Conservation (phyloP, 306 rosid species). For the Dalbergia cultrata region DNA sequence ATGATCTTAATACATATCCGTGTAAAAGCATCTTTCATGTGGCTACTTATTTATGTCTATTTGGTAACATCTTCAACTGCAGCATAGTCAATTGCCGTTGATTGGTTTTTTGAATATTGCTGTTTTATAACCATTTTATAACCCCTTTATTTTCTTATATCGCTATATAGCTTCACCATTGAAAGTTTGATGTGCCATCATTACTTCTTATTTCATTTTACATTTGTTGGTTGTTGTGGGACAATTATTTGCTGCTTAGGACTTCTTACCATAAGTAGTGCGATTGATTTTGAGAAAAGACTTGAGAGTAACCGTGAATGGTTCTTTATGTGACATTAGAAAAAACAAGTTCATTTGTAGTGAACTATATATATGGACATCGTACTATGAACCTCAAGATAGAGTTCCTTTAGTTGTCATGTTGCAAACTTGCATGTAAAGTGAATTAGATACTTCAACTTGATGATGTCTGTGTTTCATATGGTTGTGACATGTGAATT, state of each 20-base stretch:
- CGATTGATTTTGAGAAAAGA: too few relatives aligned
- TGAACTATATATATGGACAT: not conserved
- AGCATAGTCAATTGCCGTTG: slow-evolving; percentile 27
- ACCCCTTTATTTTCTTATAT: too few relatives aligned
- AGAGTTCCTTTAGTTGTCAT: slow-evolving; percentile 14
- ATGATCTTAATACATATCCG: not conserved
- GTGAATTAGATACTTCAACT: slow-evolving; percentile 24
- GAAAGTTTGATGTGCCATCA: slow-evolving; percentile 5
- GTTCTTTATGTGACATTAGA: not conserved
- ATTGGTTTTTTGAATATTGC: slow-evolving; percentile 5
- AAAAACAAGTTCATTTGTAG: not conserved
- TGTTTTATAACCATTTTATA: too few relatives aligned
- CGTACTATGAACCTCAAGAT: not conserved
- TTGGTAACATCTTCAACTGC: slow-evolving; percentile 14
- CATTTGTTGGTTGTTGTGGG: not conserved
- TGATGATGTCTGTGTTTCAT: slow-evolving; percentile 1
- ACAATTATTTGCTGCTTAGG: not conserved
- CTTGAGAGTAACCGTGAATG: not conserved
- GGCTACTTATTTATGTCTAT: slow-evolving; percentile 2
- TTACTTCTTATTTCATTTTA: slow-evolving; percentile 11
- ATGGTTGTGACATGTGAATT: not conserved
- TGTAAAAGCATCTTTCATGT: slow-evolving; percentile 22
- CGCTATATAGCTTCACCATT: not conserved
- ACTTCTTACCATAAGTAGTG: slow-evolving; percentile 3
- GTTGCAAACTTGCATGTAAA: slow-evolving; percentile 32